phyloP scores from a whole-genome alignment of 352 stramenopile species.

The Phytophthora chlamydospora region DNA sequence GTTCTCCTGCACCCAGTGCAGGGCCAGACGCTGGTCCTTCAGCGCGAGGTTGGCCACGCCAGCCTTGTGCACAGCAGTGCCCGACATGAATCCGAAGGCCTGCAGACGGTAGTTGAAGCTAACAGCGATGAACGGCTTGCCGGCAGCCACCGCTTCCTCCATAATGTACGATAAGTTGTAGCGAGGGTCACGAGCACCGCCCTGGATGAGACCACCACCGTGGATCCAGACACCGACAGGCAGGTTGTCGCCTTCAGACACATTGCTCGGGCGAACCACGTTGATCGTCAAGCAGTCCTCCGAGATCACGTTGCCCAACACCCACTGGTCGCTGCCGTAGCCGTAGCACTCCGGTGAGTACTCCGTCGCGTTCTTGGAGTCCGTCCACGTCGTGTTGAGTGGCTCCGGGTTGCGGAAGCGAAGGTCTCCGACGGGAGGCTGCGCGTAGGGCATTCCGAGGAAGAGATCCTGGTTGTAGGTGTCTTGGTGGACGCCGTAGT shows the following conservation, averaged over 20 bases:
- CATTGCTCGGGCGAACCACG: slow-evolving; percentile 54
- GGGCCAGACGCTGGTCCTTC: slow-evolving; percentile 81
- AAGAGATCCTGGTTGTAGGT: slow-evolving; percentile 39
- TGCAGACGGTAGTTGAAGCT: slow-evolving; percentile 50
- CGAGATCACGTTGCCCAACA: slow-evolving; percentile 27
- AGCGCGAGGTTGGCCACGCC: slow-evolving; percentile 83
- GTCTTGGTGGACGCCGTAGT: slow-evolving; percentile 31
- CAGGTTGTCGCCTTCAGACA: slow-evolving; percentile 12
- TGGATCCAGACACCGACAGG: slow-evolving; percentile 39
- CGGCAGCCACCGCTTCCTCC: slow-evolving; percentile 22
- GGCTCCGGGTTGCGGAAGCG: slow-evolving; percentile 29
- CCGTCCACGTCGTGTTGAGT: slow-evolving; percentile 29
- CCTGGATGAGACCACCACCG: slow-evolving; percentile 28
- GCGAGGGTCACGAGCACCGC: slow-evolving; percentile 29
- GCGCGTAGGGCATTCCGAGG: slow-evolving; percentile 38
- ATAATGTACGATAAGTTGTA: slow-evolving; percentile 43
- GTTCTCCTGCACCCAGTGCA: slow-evolving; percentile 88
- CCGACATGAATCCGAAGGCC: slow-evolving; percentile 42
- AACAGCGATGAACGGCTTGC: slow-evolving; percentile 41
- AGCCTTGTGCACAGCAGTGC: slow-evolving; percentile 42
- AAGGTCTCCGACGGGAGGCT: slow-evolving; percentile 26
- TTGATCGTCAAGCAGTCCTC: slow-evolving; percentile 92
- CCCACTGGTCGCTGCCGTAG: slow-evolving; percentile 33
- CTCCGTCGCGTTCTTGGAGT: slow-evolving; percentile 36
- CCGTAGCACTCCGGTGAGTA: slow-evolving; percentile 52